Percentiles rank a stretch among this genome's conserved stretches.
Evolutionary conservation across 306 rosid genomes (phyloP).

Genomic region (Urtica urens): DNA sequence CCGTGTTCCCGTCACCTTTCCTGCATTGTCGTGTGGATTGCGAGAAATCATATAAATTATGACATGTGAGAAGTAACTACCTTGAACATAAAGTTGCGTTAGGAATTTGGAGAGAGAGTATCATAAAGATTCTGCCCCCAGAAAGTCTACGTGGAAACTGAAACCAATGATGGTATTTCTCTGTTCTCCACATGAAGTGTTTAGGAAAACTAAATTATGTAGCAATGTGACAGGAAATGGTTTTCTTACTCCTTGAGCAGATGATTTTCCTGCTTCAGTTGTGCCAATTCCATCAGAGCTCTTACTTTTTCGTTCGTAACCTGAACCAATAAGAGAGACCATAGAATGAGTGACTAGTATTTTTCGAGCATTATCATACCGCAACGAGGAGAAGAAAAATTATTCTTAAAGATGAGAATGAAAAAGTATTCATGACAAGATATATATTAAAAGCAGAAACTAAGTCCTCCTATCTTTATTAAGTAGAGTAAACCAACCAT

Average conservation of each 20-base stretch:
- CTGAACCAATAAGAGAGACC: slow-evolving; percentile 30
- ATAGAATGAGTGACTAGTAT: slow-evolving; percentile 14
- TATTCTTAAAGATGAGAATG: too few species aligned
- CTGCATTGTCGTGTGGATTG: too few species aligned
- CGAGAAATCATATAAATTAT: too few species aligned
- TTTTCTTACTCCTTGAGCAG: slow-evolving; percentile 59
- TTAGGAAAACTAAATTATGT: too few species aligned
- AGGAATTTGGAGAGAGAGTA: neutral
- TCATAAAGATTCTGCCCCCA: neutral
- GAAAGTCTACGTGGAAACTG: slow-evolving; percentile 12
- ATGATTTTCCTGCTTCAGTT: slow-evolving; percentile 66
- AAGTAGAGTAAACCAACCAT: too few species aligned
- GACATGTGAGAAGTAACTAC: too few species aligned
- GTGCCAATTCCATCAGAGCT: slow-evolving; percentile 87
- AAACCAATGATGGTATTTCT: neutral
- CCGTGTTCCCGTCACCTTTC: slow-evolving; percentile 33
- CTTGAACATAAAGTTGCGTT: too few species aligned
- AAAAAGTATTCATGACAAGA: neutral
- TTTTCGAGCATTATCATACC: neutral
- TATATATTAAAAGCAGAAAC: neutral
- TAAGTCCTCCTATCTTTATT: neutral
- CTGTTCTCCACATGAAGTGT: neutral
- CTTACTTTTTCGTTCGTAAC: slow-evolving; percentile 93
- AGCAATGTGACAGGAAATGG: slow-evolving; percentile 17
- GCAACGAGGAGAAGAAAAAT: neutral